These are phyloP conservation scores for Arachis hypogaea DNA, from an alignment of 306 rosid species.

Conservation along the genomic window DNA sequence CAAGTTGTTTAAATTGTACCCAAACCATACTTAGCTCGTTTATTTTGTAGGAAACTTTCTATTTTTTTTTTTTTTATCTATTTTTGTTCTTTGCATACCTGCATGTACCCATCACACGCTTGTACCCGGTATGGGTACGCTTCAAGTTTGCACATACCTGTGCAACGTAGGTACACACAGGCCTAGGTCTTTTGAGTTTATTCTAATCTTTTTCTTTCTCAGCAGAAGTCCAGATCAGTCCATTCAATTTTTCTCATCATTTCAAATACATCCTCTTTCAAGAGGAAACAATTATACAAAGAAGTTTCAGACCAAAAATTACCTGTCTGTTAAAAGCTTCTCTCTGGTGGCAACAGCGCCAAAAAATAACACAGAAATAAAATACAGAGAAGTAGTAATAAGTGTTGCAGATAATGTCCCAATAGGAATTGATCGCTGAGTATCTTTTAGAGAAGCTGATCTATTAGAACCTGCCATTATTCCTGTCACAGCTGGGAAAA, in stretches of 20 bases:
- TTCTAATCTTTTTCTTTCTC: neutral
- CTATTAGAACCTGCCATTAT: constrained; percentile 99
- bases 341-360: constrained; percentile 87
- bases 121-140: no score
- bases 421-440: constrained; percentile 95
- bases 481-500: constrained; percentile 99
- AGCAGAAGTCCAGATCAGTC: constrained; percentile 10
- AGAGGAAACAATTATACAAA: constrained; percentile 13
- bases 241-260: constrained; percentile 14
- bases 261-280: constrained; percentile 3
- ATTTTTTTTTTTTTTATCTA: no score
- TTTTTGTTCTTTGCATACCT: no score
- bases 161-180: constrained; percentile 18
- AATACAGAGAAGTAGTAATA: constrained; percentile 69
- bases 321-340: constrained; percentile 92
- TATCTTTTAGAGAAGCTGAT: constrained; percentile 91
- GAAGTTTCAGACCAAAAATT: constrained; percentile 29
- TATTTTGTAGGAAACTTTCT: no score
- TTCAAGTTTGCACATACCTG: no score
- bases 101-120: no score
- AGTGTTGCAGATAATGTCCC: constrained; percentile 96
- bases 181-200: constrained; percentile 10
- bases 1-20: no score
- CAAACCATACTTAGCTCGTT: no score
- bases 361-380: constrained; percentile 80